Conservation (phyloP, 208 protist species). For the Trypanosomatidae sp. region DNA sequence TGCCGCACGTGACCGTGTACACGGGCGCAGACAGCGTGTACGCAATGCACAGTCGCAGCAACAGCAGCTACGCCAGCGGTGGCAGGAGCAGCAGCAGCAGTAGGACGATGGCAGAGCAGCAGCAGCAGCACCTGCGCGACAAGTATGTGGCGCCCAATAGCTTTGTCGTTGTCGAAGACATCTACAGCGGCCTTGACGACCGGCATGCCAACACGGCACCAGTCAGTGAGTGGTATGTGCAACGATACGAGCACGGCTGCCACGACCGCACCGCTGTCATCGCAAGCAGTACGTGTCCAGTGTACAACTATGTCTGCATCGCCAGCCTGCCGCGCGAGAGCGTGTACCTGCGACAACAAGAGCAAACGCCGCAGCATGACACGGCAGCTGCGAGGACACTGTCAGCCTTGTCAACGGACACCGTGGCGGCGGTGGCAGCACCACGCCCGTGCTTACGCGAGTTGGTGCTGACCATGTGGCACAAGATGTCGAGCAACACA, state of each 20-base stretch:
- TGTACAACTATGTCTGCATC: constrained; percentile 70
- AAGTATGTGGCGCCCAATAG: constrained; percentile 31
- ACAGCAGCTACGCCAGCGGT: neutral
- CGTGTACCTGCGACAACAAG: no score
- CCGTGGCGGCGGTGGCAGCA: no score
- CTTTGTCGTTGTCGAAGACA: constrained; percentile 70
- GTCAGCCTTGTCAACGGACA: no score
- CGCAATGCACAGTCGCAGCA: no score
- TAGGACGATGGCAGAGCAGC: neutral
- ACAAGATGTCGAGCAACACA: no score
- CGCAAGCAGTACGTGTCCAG: constrained; percentile 21
- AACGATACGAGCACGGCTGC: constrained; percentile 29
- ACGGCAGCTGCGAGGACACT: no score
- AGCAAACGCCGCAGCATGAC: no score
- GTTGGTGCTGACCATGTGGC: no score
- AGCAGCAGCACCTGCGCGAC: neutral
- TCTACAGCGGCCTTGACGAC: constrained; percentile 17
- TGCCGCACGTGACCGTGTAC: no score
- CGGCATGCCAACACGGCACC: constrained; percentile 8
- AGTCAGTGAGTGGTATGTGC: constrained; percentile 51
- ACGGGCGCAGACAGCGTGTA: no score
- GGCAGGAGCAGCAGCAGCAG: neutral
- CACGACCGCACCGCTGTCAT: constrained; percentile 57
- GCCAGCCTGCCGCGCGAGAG: no score
- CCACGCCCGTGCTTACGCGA: no score